Base-by-base conservation (phyloP, 176 grass and related monocot species). In the Eragrostis nindensis region DNA sequence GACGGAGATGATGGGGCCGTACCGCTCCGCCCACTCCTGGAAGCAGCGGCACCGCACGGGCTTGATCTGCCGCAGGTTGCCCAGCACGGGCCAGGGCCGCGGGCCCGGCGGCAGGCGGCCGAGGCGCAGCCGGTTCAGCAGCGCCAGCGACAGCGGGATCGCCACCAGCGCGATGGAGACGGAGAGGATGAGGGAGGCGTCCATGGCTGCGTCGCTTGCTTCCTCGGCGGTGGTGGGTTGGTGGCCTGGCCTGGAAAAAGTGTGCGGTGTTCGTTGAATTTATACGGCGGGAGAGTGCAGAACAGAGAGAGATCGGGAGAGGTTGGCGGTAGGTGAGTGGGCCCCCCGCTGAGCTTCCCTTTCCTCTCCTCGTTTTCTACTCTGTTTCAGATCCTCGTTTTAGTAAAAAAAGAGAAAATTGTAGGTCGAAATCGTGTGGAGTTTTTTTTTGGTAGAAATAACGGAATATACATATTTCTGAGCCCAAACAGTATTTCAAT, bases 51-150 rank as follows among this genome's bases (percentile, higher is more conserved):
- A 94, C 52, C 92, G 83, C 55, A 91, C 64, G 11, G 89, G 92
- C 77, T 89, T 91, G 83, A 94, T 91, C 89, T 91, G 86, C 24
- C 85, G 82, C 67, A 94, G 84, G 81, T 94, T 94, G 43, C 92
- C 92, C 62, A 94, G 13, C 62, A 94, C 77, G 24, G 92, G 92
- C 92, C 89, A 94, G 13, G 86, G 69, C 16, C 92, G 83, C 68
- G 92, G 92, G 18, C 92, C 92, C 3, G 92, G 92, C 24, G 89
- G 92, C 13, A 91, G 78, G 11, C 86, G 80, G 19, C 83, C 88
- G 24, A 82, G 41, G 32, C 85, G 81, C 17, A 89, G 75, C 27
- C 86, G 62, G 56, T 71, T 42, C 42, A 87, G 82, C 5, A 94
- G 25, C 29, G 84, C 75, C 5, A 87, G 70, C 22, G 76, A 75